These are phyloP conservation scores for Penicillium sp. DNA, from an alignment of 2,329 filamentous ascomycete genomes.

Conservation along the genomic window DNA sequence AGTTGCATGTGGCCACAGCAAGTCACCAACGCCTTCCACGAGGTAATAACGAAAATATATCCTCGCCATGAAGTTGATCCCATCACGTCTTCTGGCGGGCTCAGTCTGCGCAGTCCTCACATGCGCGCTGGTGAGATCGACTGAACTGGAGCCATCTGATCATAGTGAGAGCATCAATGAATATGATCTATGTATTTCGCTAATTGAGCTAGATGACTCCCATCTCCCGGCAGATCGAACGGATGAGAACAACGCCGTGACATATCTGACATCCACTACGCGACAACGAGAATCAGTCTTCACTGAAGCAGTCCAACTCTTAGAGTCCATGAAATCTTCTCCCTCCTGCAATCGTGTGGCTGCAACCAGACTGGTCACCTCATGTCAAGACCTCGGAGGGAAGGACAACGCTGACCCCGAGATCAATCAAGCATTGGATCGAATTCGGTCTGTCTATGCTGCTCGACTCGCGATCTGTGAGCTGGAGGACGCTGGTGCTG, in stretches of 20 bases:
- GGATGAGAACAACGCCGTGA: slow-evolving; percentile 33
- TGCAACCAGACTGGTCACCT: slow-evolving; percentile 55
- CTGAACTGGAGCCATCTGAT: background rate
- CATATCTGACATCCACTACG: slow-evolving; percentile 30
- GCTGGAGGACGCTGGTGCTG: slow-evolving; percentile 56
- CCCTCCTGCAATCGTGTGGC: slow-evolving; percentile 60
- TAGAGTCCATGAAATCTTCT: slow-evolving; percentile 50
- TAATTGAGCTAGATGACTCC: background rate
- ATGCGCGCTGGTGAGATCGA: background rate
- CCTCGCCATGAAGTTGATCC: background rate
- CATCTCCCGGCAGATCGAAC: background rate
- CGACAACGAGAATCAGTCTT: slow-evolving; percentile 43
- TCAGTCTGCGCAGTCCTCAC: background rate
- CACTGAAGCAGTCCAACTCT: slow-evolving; percentile 47
- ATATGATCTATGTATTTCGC: background rate
- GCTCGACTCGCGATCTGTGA: slow-evolving; percentile 67
- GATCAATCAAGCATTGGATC: slow-evolving; percentile 43
- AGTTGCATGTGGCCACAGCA: background rate
- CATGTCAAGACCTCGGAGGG: slow-evolving; percentile 55
- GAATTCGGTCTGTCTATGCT: slow-evolving; percentile 61
- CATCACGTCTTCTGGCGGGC: background rate
- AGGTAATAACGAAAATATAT: background rate
- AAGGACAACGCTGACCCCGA: slow-evolving; percentile 30
- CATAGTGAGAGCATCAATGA: background rate
- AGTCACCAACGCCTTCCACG: too few species aligned